phyloP scores from a whole-genome alignment of 2,329 filamentous ascomycete genomes.

The Aspergillus japonicus region DNA sequence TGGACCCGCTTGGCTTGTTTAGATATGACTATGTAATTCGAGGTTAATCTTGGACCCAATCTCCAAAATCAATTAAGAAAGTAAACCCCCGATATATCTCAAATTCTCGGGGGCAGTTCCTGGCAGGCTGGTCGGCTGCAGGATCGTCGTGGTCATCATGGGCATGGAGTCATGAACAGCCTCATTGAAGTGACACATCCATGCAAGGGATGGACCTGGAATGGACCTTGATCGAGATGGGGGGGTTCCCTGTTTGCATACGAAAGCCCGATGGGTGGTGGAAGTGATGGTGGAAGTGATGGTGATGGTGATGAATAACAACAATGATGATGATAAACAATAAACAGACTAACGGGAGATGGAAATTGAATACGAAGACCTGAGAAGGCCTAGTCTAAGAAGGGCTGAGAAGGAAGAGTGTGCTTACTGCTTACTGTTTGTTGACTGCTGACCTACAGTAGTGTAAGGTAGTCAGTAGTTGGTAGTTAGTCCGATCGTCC shows the following conservation, averaged over 20 bases:
- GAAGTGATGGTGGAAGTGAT: not conserved
- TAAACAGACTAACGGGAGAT: not conserved
- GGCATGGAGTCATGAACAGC: conserved; percentile 14
- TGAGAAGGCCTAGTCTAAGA: no score
- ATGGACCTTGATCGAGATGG: not conserved
- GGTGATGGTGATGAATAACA: not conserved
- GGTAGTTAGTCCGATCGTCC: not conserved
- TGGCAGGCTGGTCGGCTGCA: conserved; percentile 14
- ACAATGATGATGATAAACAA: not conserved
- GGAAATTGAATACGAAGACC: not conserved
- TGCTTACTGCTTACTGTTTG: no score
- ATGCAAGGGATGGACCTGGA: conserved; percentile 21
- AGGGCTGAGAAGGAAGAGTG: no score
- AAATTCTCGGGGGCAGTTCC: conserved; percentile 1
- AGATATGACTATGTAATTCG: not conserved
- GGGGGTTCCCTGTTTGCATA: not conserved
- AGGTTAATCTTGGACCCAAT: not conserved
- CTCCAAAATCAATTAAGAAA: conserved; percentile 3
- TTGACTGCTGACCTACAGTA: no score
- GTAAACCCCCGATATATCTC: conserved; percentile 7
- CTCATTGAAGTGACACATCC: conserved; percentile 22
- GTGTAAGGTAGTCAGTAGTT: no score
- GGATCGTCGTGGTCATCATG: conserved; percentile 15
- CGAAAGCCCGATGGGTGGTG: no score
- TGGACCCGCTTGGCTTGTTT: not conserved